Evolutionary conservation across 2,329 filamentous ascomycete species (phyloP), one percentile per base, ranked within the genome.

Genomic region (Aspergillus sp.): DNA sequence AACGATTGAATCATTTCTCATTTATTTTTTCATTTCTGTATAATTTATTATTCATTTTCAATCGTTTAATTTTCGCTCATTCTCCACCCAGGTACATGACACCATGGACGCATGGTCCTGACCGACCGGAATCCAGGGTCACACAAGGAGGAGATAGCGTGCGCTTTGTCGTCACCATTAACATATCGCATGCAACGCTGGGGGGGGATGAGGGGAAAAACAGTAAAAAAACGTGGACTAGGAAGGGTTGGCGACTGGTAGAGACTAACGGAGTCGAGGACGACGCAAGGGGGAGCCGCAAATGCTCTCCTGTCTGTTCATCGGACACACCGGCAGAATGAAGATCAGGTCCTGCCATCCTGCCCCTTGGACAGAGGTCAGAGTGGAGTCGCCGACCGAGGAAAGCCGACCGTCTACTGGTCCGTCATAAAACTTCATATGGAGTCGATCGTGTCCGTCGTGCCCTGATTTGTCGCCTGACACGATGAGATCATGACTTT

Each of bases 241-340:
- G 56, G 51, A 26, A n/a, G 36, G 36, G 36, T 42, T 16, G 36
- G 12, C 36, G 36, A 42, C 36, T 42, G 36, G 36, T 42, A 42
- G 14, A 42, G 12, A 42, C 20, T 49, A 24, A 24, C 24, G 24
- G 24, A 24, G 24, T 24, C 18, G 26, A n/a, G 22, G 26, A 7
- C 22, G 26, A 55, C 53, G 53, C 53, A 55, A 55, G 53, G 53
- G 52, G 24, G 18, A 26, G 29, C 12, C 36, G 42, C 20, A 26
- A 54, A 54, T 54, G 11, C 18, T 14, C 32, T 12, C 7, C 14
- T 26, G 32, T 22, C 22, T 20, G 31, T 54, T 10, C 52, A 7
- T 49, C 42, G 53, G 42, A 42, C 53, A 49, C 39, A 49, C 39
- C 53, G 53, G 24, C 36, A 47, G 45, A 47, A 47, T 29, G 52